phyloP scores from a whole-genome alignment of 352 stramenopile genomes.

The Phytophthora fragariae region DNA sequence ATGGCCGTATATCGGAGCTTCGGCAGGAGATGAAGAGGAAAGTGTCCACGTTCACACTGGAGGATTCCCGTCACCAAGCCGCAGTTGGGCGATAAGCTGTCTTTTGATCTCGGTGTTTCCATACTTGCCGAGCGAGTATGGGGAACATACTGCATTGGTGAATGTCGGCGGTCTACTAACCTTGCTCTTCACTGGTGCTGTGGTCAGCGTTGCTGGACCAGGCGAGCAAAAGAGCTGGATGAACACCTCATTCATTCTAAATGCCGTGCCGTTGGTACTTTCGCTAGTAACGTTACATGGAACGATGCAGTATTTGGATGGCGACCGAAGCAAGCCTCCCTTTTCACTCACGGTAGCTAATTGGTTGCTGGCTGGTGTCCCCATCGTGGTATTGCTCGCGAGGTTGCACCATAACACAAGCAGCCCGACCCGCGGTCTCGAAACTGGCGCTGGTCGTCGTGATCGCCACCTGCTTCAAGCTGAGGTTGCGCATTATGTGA shows the following conservation, averaged over 20 bases:
- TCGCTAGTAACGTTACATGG: conserved; percentile 54
- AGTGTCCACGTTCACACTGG: not conserved
- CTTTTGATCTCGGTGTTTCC: conserved; percentile 77
- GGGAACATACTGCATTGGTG: conserved; percentile 71
- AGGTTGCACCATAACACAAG: conserved; percentile 20
- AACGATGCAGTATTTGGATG: conserved; percentile 68
- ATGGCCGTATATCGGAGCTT: conserved; percentile 47
- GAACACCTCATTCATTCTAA: conserved; percentile 21
- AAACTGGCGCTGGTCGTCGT: conserved; percentile 13
- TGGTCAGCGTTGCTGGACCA: not conserved
- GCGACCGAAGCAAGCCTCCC: conserved; percentile 60
- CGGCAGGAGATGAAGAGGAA: conserved; percentile 7
- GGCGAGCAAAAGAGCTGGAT: conserved; percentile 2
- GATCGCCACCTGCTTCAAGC: conserved; percentile 11
- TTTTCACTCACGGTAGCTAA: conserved; percentile 60
- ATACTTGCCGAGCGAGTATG: conserved; percentile 77
- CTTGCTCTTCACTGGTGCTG: conserved; percentile 21
- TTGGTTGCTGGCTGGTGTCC: conserved; percentile 56
- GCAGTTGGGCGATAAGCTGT: conserved; percentile 59
- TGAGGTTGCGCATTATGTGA: conserved; percentile 21
- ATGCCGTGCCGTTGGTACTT: conserved; percentile 31
- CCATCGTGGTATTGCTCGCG: conserved; percentile 48
- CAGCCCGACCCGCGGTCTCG: conserved; percentile 1
- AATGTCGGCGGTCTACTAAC: conserved; percentile 51
- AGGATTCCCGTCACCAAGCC: conserved; percentile 23